A percentile compares a stretch with the other conserved stretches of the same genome.
phyloP scores from a whole-genome alignment of 1,284 basidiomycete species.

The Microbotryum saponariae region DNA sequence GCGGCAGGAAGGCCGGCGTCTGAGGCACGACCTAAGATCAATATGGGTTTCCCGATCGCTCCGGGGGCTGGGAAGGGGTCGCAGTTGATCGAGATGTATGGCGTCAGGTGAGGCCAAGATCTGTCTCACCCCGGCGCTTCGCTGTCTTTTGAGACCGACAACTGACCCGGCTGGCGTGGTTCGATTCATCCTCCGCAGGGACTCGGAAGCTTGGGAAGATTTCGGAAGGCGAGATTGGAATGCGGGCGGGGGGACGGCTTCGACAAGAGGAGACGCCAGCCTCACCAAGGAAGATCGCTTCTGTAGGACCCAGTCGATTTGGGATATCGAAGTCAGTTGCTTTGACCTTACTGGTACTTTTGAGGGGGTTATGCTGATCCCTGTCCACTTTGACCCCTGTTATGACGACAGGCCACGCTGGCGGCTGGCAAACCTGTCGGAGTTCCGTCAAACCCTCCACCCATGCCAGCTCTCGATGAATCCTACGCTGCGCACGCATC shows the following conservation, averaged over 20 bases:
- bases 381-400: background rate
- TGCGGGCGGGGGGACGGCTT: conserved; percentile 9
- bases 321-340: conserved; percentile 32
- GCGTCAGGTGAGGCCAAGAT: conserved; percentile 13
- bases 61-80: conserved; percentile 13
- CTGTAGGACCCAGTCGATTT: conserved; percentile 26
- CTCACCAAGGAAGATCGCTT: conserved; percentile 28
- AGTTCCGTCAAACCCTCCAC: conserved; percentile 14
- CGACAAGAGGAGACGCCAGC: conserved; percentile 5
- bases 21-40: conserved; percentile 10
- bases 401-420: conserved; percentile 21
- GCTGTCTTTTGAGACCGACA: background rate
- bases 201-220: conserved; percentile 31
- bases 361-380: background rate
- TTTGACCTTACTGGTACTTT: background rate
- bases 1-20: conserved; percentile 1
- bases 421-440: conserved; percentile 30
- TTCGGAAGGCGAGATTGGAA: conserved; percentile 24
- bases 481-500: background rate
- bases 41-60: conserved; percentile 21
- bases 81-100: conserved; percentile 32
- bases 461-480: conserved; percentile 19
- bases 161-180: background rate
- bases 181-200: conserved; percentile 2
- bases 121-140: background rate